Percentiles rank a stretch among this genome's conserved stretches.
These are phyloP conservation scores for Passiflora organensis DNA, from an alignment of 345 rosid genomes.

Conservation along the genomic window DNA sequence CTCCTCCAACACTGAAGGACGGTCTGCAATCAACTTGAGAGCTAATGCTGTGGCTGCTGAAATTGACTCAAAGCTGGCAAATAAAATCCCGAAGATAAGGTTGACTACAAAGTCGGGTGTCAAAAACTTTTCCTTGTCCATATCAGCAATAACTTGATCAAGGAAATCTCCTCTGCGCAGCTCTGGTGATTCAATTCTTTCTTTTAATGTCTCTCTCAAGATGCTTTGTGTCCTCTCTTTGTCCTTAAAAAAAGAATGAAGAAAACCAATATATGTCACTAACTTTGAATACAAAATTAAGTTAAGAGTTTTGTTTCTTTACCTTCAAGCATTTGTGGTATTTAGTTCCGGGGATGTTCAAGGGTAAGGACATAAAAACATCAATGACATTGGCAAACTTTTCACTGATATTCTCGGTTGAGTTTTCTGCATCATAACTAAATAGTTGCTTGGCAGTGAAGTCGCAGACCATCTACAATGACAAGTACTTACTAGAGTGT, in stretches of 20 bases:
- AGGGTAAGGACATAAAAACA: slow-evolving; percentile 31
- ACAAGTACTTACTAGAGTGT: no score
- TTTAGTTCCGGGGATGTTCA: slow-evolving; percentile 32
- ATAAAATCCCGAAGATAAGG: no score
- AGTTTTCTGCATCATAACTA: slow-evolving; percentile 22
- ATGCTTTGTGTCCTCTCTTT: slow-evolving; percentile 1
- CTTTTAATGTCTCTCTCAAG: slow-evolving; percentile 1
- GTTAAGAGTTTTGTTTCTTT: not conserved
- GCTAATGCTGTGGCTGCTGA: no score
- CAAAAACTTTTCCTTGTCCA: slow-evolving; percentile 2
- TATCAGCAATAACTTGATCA: slow-evolving; percentile 14
- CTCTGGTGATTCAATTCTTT: slow-evolving; percentile 10
- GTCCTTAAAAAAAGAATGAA: slow-evolving; percentile 2
- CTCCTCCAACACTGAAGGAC: no score
- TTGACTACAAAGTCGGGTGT: no score
- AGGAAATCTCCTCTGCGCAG: slow-evolving; percentile 18
- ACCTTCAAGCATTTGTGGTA: slow-evolving; percentile 26
- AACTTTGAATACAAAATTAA: no score
- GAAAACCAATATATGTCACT: not conserved
- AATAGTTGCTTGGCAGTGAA: slow-evolving; percentile 14
- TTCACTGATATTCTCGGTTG: slow-evolving; percentile 7
- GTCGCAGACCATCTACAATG: slow-evolving; percentile 28
- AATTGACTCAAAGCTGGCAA: no score
- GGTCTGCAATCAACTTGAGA: no score
- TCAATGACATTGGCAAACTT: slow-evolving; percentile 7